Evolutionary conservation across 495 filamentous ascomycete genomes (phyloP), one percentile per base, ranked within the genome.

Genomic region (Jackrogersella minutella): DNA sequence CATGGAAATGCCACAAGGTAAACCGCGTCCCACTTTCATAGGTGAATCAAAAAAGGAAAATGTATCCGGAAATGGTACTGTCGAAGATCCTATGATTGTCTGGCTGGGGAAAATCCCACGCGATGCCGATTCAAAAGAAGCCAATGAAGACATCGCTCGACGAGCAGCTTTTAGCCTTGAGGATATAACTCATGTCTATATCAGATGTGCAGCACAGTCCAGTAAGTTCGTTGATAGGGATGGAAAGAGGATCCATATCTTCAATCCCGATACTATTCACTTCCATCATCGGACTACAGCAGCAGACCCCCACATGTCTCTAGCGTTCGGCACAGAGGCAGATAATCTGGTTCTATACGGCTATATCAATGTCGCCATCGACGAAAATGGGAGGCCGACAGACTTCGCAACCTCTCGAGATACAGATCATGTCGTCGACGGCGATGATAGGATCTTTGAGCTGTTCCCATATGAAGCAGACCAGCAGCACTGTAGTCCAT

Each of bases 101-200:
- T 70, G 62, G 62, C 5, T 69, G 1, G 66, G 61, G 7, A 41
- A 40, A 19, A 46, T 69, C 2, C 66, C 66, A 7, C 0, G 0
- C 4, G 50, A 57, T 33, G 21, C 14, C 8, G 39, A 51, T 28
- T 1, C 26, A 7, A 61, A 24, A 37, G 8, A 28, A 5, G 62
- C 56, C 8, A 62, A 70, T n/a, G 31, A 69, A 22, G 46, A 43
- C 19, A 39, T 70, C 13, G 56, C 46, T 34, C 37, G 57, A 5
- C 16, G 30, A 43, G 46, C 54, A 13, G 62, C 62, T 17, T 6
- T 16, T 10, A 22, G 36, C 10, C 36, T 69, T 2, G 9, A 22
- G 10, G 13, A 1, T 2, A 37, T 70, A 19, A 66, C 67, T n/a
- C 62, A 70, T 26, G 6, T 70, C 10, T 70, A 70, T n/a, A 66